Conservation (phyloP, 1,284 basidiomycete genomes). For the Microbotryomycetes sp. region DNA sequence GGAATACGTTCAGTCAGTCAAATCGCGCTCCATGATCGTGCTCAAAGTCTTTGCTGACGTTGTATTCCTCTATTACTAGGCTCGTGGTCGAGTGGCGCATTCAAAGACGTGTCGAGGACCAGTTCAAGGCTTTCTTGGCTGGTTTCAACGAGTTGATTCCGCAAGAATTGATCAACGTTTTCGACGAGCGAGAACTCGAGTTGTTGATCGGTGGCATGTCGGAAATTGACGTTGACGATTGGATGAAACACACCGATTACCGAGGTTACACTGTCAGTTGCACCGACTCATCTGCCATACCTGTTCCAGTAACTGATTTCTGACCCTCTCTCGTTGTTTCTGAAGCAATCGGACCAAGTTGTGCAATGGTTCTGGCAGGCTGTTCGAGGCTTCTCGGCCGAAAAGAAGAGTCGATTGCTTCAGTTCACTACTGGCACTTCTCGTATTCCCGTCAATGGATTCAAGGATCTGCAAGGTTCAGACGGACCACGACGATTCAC, state of each 20-base stretch:
- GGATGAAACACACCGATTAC: conserved; percentile 58
- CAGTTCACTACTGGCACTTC: conserved; percentile 98
- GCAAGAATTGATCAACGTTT: conserved; percentile 89
- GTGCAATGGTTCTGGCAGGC: conserved; percentile 99
- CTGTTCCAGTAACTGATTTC: conserved; percentile 38
- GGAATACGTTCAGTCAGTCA: conserved; percentile 79
- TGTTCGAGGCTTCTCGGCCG: conserved; percentile 89
- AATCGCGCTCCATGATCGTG: neutral
- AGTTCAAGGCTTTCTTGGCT: conserved; percentile 92
- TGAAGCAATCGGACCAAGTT: conserved; percentile 61
- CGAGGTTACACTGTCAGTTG: conserved; percentile 46
- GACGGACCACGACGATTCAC: conserved; percentile 92
- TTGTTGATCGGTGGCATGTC: conserved; percentile 97
- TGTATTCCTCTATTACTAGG: conserved; percentile 32
- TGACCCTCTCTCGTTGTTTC: conserved; percentile 58
- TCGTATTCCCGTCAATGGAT: conserved; percentile 91
- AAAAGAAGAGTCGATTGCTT: conserved; percentile 85
- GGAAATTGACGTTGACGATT: conserved; percentile 75
- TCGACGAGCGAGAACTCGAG: conserved; percentile 96
- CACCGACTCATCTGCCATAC: no score
- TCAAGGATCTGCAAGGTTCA: conserved; percentile 96
- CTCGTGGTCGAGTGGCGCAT: conserved; percentile 92
- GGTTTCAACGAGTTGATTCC: conserved; percentile 95
- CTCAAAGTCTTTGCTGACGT: neutral
- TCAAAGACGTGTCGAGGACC: conserved; percentile 82